A percentile compares a stretch with the other conserved stretches of the same genome.
These are phyloP conservation scores for Alternaria sp. DNA, from an alignment of 2,329 filamentous ascomycete species.

Conservation along the genomic window DNA sequence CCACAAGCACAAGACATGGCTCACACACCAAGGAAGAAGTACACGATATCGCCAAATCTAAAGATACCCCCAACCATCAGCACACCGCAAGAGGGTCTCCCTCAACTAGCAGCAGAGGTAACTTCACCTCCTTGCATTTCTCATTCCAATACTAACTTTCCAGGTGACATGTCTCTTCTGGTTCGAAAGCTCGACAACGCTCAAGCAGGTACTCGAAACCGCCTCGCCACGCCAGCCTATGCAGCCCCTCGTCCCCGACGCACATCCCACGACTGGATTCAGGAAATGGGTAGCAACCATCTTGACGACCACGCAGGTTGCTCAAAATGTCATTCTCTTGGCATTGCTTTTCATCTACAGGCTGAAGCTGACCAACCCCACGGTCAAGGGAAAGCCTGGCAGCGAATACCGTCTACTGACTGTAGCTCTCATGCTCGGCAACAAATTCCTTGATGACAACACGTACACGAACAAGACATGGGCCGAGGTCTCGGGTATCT, in stretches of 20 bases:
- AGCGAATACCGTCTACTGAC: conserved; percentile 94
- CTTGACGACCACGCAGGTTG: conserved; percentile 92
- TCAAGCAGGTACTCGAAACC: conserved; percentile 76
- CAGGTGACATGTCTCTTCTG: conserved; percentile 97
- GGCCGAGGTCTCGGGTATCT: conserved; percentile 95
- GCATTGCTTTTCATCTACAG: conserved; percentile 93
- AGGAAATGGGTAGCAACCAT: conserved; percentile 93
- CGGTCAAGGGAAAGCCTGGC: conserved; percentile 87
- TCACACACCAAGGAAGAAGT: conserved; percentile 43
- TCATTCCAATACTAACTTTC: conserved; percentile 21
- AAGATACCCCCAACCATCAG: conserved; percentile 49
- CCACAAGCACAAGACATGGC: conserved; percentile 35
- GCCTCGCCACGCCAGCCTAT: conserved; percentile 54
- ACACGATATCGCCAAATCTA: conserved; percentile 48
- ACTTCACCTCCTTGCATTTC: conserved; percentile 12
- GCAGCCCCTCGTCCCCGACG: conserved; percentile 71
- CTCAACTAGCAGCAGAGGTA: conserved; percentile 54
- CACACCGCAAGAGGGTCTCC: conserved; percentile 52
- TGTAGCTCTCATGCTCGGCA: conserved; percentile 95
- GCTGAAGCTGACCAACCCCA: conserved; percentile 87
- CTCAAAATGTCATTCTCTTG: conserved; percentile 90
- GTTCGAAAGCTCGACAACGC: conserved; percentile 87
- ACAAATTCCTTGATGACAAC: conserved; percentile 98
- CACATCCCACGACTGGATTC: conserved; percentile 80
- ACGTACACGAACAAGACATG: conserved; percentile 99